These are phyloP conservation scores for Plasmopara viticola DNA, from an alignment of 352 stramenopile genomes.

Conservation along the genomic window DNA sequence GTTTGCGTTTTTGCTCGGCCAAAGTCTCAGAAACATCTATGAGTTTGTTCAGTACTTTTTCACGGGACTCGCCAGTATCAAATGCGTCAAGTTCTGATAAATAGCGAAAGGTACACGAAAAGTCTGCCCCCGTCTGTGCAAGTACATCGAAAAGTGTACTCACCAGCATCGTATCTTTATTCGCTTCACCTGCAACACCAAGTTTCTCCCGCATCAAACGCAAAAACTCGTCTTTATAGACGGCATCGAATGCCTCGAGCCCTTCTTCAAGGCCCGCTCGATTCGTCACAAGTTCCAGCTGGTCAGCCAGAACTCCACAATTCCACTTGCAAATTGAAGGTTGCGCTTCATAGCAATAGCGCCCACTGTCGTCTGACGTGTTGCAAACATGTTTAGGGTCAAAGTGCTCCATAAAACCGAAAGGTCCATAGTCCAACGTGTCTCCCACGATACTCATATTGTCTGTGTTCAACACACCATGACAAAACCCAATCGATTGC, in stretches of 20 bases:
- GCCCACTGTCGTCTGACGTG: constrained; percentile 67
- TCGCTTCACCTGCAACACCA: constrained; percentile 29
- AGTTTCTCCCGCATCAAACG: constrained; percentile 62
- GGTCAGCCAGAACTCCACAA: constrained; percentile 54
- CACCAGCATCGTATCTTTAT: constrained; percentile 45
- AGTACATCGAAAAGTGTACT: constrained; percentile 54
- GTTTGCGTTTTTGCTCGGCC: constrained; percentile 50
- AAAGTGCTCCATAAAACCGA: constrained; percentile 90
- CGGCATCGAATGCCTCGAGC: constrained; percentile 32
- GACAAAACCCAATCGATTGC: constrained; percentile 85
- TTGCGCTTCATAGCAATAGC: constrained; percentile 81
- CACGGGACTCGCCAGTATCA: constrained; percentile 11
- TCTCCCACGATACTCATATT: constrained; percentile 89
- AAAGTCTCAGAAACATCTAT: constrained; percentile 63
- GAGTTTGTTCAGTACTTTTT: constrained; percentile 38
- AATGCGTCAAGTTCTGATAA: constrained; percentile 45
- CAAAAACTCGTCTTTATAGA: constrained; percentile 56
- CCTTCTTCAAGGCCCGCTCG: constrained; percentile 23
- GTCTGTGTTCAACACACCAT: constrained; percentile 91
- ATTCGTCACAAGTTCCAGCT: constrained; percentile 43
- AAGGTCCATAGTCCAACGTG: constrained; percentile 91
- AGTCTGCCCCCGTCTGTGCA: constrained; percentile 60
- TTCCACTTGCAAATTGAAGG: constrained; percentile 87
- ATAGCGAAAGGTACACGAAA: constrained; percentile 66
- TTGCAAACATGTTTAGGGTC: constrained; percentile 79